A percentile compares a stretch with the other conserved stretches of the same genome.
These are phyloP conservation scores for Hypomyces perniciosus DNA, from an alignment of 2,329 filamentous ascomycete species.

Conservation along the genomic window DNA sequence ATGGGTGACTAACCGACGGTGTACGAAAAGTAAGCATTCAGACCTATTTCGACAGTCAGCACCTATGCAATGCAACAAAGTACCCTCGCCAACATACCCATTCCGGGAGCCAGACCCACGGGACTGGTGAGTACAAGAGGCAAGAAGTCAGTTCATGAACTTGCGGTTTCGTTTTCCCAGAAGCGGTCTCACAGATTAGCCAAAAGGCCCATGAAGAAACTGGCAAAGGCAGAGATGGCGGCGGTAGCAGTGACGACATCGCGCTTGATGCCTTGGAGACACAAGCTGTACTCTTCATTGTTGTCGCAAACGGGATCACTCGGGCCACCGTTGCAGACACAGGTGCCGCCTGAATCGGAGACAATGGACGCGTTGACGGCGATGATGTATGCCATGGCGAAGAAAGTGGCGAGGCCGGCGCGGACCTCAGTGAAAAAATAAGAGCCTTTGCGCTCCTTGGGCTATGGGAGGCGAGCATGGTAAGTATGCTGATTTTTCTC, in stretches of 20 bases:
- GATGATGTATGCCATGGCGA: slow-evolving; percentile 54
- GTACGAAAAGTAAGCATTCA: slow-evolving; percentile 85
- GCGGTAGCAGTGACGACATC: slow-evolving; percentile 82
- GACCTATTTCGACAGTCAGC: slow-evolving; percentile 30
- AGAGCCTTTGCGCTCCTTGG: slow-evolving; percentile 65
- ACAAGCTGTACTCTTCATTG: slow-evolving; percentile 58
- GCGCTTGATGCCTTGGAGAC: slow-evolving; percentile 58
- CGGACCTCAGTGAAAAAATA: slow-evolving; percentile 79
- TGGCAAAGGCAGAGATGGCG: slow-evolving; percentile 70
- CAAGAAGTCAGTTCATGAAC: slow-evolving; percentile 4
- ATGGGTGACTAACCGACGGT: slow-evolving; percentile 37
- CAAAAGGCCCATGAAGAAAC: slow-evolving; percentile 78
- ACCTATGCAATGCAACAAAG: not conserved
- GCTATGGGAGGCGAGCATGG: slow-evolving; percentile 36
- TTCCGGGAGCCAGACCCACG: slow-evolving; percentile 36
- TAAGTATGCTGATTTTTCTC: not conserved
- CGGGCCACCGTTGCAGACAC: slow-evolving; percentile 55
- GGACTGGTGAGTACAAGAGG: slow-evolving; percentile 20
- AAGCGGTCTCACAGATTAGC: slow-evolving; percentile 57
- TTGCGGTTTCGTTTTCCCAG: not conserved
- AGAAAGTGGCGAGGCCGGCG: slow-evolving; percentile 76
- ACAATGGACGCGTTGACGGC: slow-evolving; percentile 48
- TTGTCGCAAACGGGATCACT: slow-evolving; percentile 47
- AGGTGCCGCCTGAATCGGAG: slow-evolving; percentile 66
- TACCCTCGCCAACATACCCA: slow-evolving; percentile 26